A percentile compares a stretch with the other conserved stretches of the same genome.
Conservation (phyloP, 2,329 filamentous ascomycete genomes). For the Cephalotrichum gorgonifer region DNA sequence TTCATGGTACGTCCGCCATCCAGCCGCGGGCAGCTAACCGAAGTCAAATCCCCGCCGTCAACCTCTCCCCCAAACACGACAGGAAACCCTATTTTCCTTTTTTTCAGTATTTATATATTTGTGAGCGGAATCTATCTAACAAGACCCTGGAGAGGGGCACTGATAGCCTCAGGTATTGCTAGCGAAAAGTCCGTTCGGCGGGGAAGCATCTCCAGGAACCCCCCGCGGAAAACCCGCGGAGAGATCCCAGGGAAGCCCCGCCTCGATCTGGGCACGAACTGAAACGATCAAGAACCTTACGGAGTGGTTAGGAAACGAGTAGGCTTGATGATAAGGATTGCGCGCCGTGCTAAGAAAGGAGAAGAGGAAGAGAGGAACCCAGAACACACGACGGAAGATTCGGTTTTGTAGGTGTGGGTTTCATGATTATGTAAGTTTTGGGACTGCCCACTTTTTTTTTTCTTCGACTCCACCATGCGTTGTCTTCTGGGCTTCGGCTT, state of each 20-base stretch:
- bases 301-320: conserved; percentile 44
- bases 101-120: conserved; percentile 23
- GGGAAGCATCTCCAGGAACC: no score
- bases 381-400: conserved; percentile 8
- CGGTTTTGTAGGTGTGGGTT: not conserved
- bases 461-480: no score
- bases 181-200: conserved; percentile 80
- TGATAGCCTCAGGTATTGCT: conserved; percentile 67
- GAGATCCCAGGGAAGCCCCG: no score
- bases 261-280: conserved; percentile 79
- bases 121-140: conserved; percentile 97
- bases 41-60: no score
- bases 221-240: no score
- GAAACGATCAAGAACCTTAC: conserved; percentile 55
- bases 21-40: no score
- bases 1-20: no score
- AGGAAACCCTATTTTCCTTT: no score
- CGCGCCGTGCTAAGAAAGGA: conserved; percentile 50
- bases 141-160: conserved; percentile 57
- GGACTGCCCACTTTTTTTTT: no score
- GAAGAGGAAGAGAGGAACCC: conserved; percentile 19
- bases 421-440: not conserved
- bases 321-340: conserved; percentile 93
- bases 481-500: no score
- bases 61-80: no score